phyloP scores from a whole-genome alignment of 805 yeast species.

The Torulaspora quercuum region DNA sequence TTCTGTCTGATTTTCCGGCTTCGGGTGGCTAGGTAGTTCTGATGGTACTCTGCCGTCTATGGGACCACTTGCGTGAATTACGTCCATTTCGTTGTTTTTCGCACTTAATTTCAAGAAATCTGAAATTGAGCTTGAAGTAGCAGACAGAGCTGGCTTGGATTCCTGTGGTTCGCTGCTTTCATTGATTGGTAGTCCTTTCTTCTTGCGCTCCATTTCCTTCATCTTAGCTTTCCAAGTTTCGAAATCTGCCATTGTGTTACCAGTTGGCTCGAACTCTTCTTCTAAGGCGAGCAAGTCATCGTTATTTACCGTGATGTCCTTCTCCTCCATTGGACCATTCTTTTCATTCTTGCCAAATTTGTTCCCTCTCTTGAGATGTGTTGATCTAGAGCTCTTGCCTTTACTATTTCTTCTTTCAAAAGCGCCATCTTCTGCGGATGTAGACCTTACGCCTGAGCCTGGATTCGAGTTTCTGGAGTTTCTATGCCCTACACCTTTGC shows the following conservation, averaged over 20 bases:
- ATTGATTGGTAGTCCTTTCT: slow-evolving; percentile 29
- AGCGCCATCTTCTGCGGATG: slow-evolving; percentile 13
- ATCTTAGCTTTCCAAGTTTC: slow-evolving; percentile 42
- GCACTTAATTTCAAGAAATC: slow-evolving; percentile 30
- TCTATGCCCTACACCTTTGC: slow-evolving; percentile 18
- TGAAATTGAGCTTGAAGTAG: slow-evolving; percentile 31
- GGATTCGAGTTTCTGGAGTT: slow-evolving; percentile 14
- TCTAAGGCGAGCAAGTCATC: slow-evolving; percentile 37
- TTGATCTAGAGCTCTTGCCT: slow-evolving; percentile 15
- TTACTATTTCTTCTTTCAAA: slow-evolving; percentile 25
- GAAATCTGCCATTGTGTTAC: slow-evolving; percentile 40
- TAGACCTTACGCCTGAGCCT: slow-evolving; percentile 14
- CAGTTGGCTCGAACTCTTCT: slow-evolving; percentile 33
- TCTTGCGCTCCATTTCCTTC: slow-evolving; percentile 38
- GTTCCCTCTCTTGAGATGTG: slow-evolving; percentile 15
- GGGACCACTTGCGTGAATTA: slow-evolving; percentile 1
- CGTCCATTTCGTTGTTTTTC: slow-evolving; percentile 10
- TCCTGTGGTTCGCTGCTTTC: slow-evolving; percentile 9
- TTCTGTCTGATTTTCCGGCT: slow-evolving; percentile 14
- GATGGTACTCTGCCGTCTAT: neutral
- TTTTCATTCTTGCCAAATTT: slow-evolving; percentile 18
- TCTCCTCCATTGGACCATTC: slow-evolving; percentile 21
- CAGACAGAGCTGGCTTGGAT: slow-evolving; percentile 14
- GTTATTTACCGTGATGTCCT: slow-evolving; percentile 31
- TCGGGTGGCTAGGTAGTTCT: slow-evolving; percentile 14